Evolutionary conservation across 1,139 yeast species (phyloP).

Genomic region (Zygoascus sp.): DNA sequence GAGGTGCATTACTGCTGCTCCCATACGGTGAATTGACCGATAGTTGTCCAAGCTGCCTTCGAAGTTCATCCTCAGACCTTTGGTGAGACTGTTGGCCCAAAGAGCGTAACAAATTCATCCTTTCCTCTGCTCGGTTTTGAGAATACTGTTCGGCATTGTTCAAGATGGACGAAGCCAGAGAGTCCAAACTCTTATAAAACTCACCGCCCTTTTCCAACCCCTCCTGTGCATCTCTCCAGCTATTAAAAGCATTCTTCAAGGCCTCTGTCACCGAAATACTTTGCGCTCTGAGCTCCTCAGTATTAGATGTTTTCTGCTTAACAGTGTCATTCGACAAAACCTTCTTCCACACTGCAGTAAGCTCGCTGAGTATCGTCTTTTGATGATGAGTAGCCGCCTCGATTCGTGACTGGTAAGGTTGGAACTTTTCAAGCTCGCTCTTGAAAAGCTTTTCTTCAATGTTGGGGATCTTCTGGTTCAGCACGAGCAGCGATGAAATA

Average conservation of each 20-base stretch:
- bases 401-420: constrained; percentile 61
- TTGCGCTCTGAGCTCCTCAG: constrained; percentile 39
- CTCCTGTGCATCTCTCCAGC: constrained; percentile 54
- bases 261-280: constrained; percentile 42
- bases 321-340: constrained; percentile 46
- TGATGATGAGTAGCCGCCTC: constrained; percentile 67
- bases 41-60: constrained; percentile 23
- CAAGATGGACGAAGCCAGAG: constrained; percentile 42
- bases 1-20: constrained; percentile 16
- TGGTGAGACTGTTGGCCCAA: constrained; percentile 16
- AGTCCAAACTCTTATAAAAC: constrained; percentile 57
- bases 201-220: constrained; percentile 59
- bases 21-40: constrained; percentile 15
- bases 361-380: constrained; percentile 48
- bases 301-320: constrained; percentile 35
- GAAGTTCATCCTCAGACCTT: constrained; percentile 23
- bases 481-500: constrained; percentile 69
- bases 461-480: constrained; percentile 57
- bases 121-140: constrained; percentile 36
- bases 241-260: constrained; percentile 46
- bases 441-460: constrained; percentile 61
- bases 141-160: constrained; percentile 38
- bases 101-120: constrained; percentile 24
- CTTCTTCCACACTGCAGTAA: constrained; percentile 55
- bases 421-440: constrained; percentile 72